Conservation (phyloP, 1,284 basidiomycete genomes). For the Cerioporus squamosus region DNA sequence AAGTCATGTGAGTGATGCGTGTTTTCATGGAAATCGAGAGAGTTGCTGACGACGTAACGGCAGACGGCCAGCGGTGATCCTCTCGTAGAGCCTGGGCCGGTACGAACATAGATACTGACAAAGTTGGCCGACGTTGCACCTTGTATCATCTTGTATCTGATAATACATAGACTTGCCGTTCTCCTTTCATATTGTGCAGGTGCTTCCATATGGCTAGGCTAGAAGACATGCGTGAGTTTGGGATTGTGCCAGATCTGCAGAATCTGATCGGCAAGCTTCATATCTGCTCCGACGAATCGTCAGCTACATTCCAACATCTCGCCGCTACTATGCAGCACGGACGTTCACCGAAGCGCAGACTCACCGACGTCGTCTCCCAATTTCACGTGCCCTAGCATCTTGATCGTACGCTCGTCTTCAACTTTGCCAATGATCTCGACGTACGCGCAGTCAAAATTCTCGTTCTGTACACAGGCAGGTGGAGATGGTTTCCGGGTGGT, state of each 20-base stretch:
- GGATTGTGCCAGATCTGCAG: slow-evolving; percentile 69
- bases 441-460: slow-evolving; percentile 35
- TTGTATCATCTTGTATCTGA: too few species aligned
- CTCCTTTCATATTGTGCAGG: too few species aligned
- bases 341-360: slow-evolving; percentile 23
- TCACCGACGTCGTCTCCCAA: slow-evolving; percentile 72
- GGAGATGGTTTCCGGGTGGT: too few species aligned
- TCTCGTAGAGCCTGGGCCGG: too few species aligned
- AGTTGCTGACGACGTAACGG: too few species aligned
- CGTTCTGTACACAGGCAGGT: too few species aligned
- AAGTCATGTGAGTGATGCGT: slow-evolving; percentile 47
- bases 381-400: slow-evolving; percentile 63
- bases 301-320: neutral
- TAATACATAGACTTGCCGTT: too few species aligned
- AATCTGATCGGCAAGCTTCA: slow-evolving; percentile 67
- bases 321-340: neutral
- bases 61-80: too few species aligned
- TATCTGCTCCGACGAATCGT: slow-evolving; percentile 45
- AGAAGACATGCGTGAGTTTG: slow-evolving; percentile 45
- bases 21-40: too few species aligned
- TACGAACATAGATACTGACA: too few species aligned
- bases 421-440: slow-evolving; percentile 82
- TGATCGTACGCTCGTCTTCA: slow-evolving; percentile 61
- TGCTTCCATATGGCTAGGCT: neutral
- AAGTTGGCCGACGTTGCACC: too few species aligned